Evolutionary conservation across 2,329 filamentous ascomycete species (phyloP), one percentile per base, ranked within the genome.

Genomic region (Leptographium lundbergii): DNA sequence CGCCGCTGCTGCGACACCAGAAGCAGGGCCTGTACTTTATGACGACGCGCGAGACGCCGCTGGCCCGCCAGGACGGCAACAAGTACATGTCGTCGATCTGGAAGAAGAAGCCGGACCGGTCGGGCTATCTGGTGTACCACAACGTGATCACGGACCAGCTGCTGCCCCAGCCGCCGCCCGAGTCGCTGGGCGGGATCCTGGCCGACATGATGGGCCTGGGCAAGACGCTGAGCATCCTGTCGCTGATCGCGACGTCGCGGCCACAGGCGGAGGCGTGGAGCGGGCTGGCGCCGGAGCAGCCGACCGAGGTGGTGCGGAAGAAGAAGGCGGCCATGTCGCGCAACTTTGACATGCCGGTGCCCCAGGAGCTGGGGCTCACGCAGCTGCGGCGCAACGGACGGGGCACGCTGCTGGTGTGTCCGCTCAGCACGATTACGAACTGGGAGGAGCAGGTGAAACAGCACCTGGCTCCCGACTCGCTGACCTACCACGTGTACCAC

Each of bases 361-460:
- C 76, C 24, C 69, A 74, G 24, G 68, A 71, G 1, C 69, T 83
- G 22, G 75, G 72, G 2, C 70, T 83, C 24, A 81, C 79, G 14
- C 72, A 67, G 13, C 68, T 88, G n/a, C 72, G 74, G 24, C 77
- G 76, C 50, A 95, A 96, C 66, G 84, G 82, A 6, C 87, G 84
- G 67, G 84, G 88, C 0, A 97, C 94, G 0, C 75, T 99, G 36
- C 79, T 99, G 22, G 83, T 99, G 19, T 95, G 88, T 59, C 94
- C 94, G 1, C 79, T 96, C 3, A 96, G 89, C 67, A 94, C 92
- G 0, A 85, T 97, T 60, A 86, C 87, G 29, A 99, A 97, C 67
- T 99, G 94, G 94, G 87, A 92, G 66, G 85, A 91, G 65, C 94
- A 99, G 71, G 89, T 97, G 62, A 87, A 87, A 66, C 81, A 88